Percentiles rank a stretch among this genome's conserved stretches.
Conservation (phyloP, 495 filamentous ascomycete species). For the Penicillium fimorum region DNA sequence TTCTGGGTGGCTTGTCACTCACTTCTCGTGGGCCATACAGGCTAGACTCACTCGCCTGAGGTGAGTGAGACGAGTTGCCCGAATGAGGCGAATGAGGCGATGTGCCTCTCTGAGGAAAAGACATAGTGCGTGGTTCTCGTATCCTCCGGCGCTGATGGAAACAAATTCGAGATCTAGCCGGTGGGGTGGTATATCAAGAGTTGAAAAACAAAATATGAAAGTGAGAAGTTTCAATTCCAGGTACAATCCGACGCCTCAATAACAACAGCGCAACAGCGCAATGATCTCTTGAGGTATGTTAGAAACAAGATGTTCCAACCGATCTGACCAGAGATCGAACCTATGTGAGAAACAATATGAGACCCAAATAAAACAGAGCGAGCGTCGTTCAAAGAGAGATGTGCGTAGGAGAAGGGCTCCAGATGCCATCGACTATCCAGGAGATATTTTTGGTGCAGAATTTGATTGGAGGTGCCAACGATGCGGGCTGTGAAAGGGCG, state of each 20-base stretch:
- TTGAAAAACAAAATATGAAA: not conserved
- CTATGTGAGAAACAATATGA: not conserved
- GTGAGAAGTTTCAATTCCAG: not conserved
- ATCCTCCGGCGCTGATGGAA: not conserved
- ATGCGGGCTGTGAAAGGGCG: conserved; percentile 16
- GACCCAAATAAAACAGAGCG: not conserved
- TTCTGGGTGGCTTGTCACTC: not conserved
- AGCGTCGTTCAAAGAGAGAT: not conserved
- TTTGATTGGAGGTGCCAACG: conserved; percentile 25
- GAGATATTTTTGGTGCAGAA: conserved; percentile 32
- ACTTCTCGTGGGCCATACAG: conserved; percentile 17
- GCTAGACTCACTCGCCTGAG: conserved; percentile 25
- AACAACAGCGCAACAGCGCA: not conserved
- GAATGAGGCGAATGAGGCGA: conserved; percentile 28
- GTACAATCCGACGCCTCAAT: not conserved
- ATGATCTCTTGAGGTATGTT: not conserved
- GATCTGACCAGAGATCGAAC: conserved; percentile 7
- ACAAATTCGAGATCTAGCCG: not conserved
- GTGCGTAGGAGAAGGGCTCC: not conserved
- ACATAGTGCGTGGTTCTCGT: conserved; percentile 24
- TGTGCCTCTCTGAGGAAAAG: conserved; percentile 17
- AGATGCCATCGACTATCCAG: conserved; percentile 12
- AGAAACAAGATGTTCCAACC: not conserved
- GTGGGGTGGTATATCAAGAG: not conserved
- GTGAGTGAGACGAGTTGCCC: conserved; percentile 22